Evolutionary conservation across 2,329 filamentous ascomycete species (phyloP).

Genomic region (Tolypocladium tundrense): DNA sequence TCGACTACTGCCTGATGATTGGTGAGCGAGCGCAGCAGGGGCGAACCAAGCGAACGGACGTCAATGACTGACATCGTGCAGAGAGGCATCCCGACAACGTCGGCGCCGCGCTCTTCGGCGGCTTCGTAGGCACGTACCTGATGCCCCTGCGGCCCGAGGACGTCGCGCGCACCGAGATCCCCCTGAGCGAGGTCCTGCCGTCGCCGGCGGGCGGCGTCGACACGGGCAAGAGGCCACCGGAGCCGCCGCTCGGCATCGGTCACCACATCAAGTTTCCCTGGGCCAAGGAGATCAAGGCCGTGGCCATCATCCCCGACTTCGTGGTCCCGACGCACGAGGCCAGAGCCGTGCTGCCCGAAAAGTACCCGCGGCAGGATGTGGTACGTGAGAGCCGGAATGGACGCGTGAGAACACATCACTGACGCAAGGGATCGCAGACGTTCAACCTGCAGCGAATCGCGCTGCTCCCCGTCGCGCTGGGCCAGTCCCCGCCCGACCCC

Average conservation of each 20-base stretch:
- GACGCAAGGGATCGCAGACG: slow-evolving; percentile 29
- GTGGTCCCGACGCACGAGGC: slow-evolving; percentile 92
- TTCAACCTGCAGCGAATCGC: slow-evolving; percentile 96
- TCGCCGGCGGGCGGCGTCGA: slow-evolving; percentile 83
- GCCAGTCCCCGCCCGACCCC: slow-evolving; percentile 80
- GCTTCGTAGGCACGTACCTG: slow-evolving; percentile 93
- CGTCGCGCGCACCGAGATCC: slow-evolving; percentile 83
- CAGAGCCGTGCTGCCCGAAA: slow-evolving; percentile 69
- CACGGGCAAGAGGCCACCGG: slow-evolving; percentile 75
- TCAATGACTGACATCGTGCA: slow-evolving; percentile 15
- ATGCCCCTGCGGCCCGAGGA: slow-evolving; percentile 87
- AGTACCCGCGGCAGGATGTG: slow-evolving; percentile 73
- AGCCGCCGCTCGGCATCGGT: slow-evolving; percentile 85
- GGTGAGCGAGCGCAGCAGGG: slow-evolving; percentile 32
- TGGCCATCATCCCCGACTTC: slow-evolving; percentile 93
- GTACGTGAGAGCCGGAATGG: slow-evolving; percentile 37
- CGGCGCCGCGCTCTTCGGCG: slow-evolving; percentile 87
- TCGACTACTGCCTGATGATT: slow-evolving; percentile 98
- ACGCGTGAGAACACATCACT: background rate
- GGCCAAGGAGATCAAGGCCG: slow-evolving; percentile 90
- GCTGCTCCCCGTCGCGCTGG: slow-evolving; percentile 78
- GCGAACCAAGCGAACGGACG: background rate
- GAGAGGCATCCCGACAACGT: slow-evolving; percentile 91
- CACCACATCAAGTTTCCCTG: slow-evolving; percentile 95
- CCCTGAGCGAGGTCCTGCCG: slow-evolving; percentile 85